Conservation (phyloP, 345 rosid species). For the Hibiscus mutabilis region DNA sequence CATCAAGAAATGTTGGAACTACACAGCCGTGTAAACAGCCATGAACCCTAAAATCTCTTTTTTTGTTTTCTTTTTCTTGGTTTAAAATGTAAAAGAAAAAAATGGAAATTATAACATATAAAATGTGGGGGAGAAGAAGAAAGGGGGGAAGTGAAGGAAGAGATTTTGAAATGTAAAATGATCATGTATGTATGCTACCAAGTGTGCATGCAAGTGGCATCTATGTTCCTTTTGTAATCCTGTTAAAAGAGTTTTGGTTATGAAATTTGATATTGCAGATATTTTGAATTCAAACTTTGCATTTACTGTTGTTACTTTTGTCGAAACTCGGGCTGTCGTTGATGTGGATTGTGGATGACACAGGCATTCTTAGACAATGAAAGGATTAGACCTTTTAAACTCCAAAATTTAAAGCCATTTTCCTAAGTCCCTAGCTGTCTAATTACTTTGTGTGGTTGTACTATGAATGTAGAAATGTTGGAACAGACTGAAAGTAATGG, state of each 20-base stretch:
- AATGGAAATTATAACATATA: background rate
- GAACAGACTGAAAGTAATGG: too few relatives aligned
- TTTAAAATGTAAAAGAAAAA: background rate
- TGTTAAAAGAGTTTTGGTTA: constrained; percentile 2
- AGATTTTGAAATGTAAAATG: constrained; percentile 7
- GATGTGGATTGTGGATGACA: too few relatives aligned
- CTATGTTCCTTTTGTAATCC: constrained; percentile 1
- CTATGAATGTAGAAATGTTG: too few relatives aligned
- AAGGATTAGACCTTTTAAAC: too few relatives aligned
- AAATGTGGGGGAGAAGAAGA: background rate
- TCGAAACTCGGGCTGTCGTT: too few relatives aligned
- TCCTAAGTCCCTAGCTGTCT: too few relatives aligned
- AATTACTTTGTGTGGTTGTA: too few relatives aligned
- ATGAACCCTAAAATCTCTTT: constrained; percentile 49
- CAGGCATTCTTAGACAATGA: too few relatives aligned
- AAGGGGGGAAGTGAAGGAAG: background rate
- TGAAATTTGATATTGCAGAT: background rate
- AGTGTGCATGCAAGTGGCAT: constrained; percentile 10
- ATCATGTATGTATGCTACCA: constrained; percentile 15
- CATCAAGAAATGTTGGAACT: constrained; percentile 92
- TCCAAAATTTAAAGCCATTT: too few relatives aligned
- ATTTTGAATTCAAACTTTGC: too few relatives aligned
- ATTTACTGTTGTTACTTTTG: too few relatives aligned
- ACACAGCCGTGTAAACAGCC: constrained; percentile 86
- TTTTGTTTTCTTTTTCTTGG: background rate